Conservation (phyloP, 805 yeast genomes). For the Starmerella floris region DNA sequence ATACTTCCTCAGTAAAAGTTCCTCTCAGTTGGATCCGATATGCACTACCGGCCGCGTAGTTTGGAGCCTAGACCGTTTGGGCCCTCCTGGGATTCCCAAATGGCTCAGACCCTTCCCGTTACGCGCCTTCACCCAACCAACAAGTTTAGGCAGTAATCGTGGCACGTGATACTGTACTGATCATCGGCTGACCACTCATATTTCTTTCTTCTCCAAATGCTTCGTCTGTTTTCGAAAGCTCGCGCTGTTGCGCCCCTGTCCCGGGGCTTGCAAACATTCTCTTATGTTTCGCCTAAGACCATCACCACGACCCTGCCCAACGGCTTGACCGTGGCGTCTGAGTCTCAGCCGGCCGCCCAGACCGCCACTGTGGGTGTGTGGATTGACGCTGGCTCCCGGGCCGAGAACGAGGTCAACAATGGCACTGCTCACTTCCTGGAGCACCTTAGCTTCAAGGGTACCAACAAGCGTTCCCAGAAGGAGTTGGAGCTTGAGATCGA, state of each 20-base stretch:
- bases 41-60: too few relatives aligned
- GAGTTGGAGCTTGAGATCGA: conserved; percentile 86
- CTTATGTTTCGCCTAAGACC: conserved; percentile 33
- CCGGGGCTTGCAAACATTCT: conserved; percentile 21
- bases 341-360: conserved; percentile 67
- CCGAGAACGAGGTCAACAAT: conserved; percentile 68
- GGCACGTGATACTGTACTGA: conserved; percentile 6
- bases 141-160: background rate
- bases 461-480: conserved; percentile 63
- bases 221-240: conserved; percentile 18
- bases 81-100: too few relatives aligned
- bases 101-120: too few relatives aligned
- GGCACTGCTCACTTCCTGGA: conserved; percentile 98
- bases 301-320: conserved; percentile 67
- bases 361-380: conserved; percentile 98
- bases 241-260: conserved; percentile 16
- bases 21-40: too few relatives aligned
- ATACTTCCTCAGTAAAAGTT: too few relatives aligned
- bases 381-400: conserved; percentile 97
- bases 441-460: conserved; percentile 94
- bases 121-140: too few relatives aligned
- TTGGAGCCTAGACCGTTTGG: too few relatives aligned
- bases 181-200: conserved; percentile 17
- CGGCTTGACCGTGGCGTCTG: conserved; percentile 91
- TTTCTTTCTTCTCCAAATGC: conserved; percentile 15